phyloP scores from a whole-genome alignment of 1,139 yeast genomes.

The Pichia sp. region DNA sequence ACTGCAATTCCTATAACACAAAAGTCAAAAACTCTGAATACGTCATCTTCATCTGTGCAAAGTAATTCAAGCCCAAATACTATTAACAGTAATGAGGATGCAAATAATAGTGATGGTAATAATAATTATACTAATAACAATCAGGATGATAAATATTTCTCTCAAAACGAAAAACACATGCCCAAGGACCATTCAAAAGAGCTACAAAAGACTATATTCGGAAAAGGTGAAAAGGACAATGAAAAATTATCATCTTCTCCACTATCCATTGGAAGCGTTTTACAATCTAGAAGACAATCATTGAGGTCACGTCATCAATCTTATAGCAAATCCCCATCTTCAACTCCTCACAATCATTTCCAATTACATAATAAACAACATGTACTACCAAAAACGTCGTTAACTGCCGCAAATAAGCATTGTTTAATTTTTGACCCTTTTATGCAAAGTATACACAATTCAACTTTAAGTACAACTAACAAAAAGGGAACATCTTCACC shows the following conservation, averaged over 20 bases:
- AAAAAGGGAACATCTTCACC: not conserved
- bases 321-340: not conserved
- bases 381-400: not conserved
- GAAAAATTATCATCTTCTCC: not conserved
- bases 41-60: not conserved
- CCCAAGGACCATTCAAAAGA: not conserved
- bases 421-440: not conserved
- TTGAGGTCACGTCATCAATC: conserved; percentile 3
- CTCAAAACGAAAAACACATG: not conserved
- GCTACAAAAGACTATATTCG: not conserved
- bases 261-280: not conserved
- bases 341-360: not conserved
- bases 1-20: not conserved
- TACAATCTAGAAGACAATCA: conserved; percentile 3
- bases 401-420: not conserved
- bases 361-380: not conserved
- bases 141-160: not conserved
- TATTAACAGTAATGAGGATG: too few relatives aligned
- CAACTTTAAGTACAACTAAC: conserved; percentile 2
- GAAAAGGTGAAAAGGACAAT: conserved; percentile 10
- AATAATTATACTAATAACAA: not conserved
- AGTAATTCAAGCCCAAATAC: not conserved
- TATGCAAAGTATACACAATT: not conserved
- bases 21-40: not conserved
- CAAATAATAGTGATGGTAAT: too few relatives aligned